A percentile compares a stretch with the other conserved stretches of the same genome.
phyloP scores from a whole-genome alignment of 1,284 basidiomycete genomes.

The Cryptococcus wingfieldii region DNA sequence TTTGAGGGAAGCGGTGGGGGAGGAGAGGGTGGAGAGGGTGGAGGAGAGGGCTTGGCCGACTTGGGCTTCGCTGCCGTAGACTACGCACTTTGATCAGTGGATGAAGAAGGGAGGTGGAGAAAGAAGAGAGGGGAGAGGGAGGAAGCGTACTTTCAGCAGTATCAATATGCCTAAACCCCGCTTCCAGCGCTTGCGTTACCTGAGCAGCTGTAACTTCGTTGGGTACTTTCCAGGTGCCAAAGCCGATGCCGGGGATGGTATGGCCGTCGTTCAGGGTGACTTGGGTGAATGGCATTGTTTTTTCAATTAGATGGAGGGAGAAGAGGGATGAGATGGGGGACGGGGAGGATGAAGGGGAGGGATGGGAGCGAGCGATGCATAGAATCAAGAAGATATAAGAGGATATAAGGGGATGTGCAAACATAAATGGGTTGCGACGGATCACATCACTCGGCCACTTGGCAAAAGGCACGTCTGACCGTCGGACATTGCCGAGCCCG shows the following conservation, averaged over 20 bases:
- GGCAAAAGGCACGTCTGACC: no score
- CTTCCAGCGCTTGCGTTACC: constrained; percentile 42
- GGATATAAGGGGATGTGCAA: no score
- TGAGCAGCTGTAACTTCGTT: constrained; percentile 29
- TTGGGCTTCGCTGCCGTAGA: constrained; percentile 47
- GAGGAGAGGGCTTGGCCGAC: constrained; percentile 48
- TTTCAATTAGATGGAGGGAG: not conserved
- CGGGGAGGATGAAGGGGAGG: not conserved
- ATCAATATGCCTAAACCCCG: constrained; percentile 47
- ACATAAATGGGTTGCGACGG: no score
- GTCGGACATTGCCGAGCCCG: no score
- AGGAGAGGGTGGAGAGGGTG: no score
- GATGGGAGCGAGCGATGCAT: no score
- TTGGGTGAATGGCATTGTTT: constrained; percentile 28
- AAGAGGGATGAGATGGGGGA: not conserved
- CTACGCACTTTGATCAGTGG: constrained; percentile 14
- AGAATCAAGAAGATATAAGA: no score
- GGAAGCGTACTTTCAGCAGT: constrained; percentile 38
- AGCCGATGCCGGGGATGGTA: constrained; percentile 45
- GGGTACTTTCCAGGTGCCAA: constrained; percentile 45
- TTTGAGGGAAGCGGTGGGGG: constrained; percentile 21
- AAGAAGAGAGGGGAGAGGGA: no score
- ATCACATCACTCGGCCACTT: no score
- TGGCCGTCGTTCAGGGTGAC: constrained; percentile 48
- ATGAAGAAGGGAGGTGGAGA: not conserved